Conservation (phyloP, 192 early-diverging fungal genomes). For the Chytriomyces sp. region DNA sequence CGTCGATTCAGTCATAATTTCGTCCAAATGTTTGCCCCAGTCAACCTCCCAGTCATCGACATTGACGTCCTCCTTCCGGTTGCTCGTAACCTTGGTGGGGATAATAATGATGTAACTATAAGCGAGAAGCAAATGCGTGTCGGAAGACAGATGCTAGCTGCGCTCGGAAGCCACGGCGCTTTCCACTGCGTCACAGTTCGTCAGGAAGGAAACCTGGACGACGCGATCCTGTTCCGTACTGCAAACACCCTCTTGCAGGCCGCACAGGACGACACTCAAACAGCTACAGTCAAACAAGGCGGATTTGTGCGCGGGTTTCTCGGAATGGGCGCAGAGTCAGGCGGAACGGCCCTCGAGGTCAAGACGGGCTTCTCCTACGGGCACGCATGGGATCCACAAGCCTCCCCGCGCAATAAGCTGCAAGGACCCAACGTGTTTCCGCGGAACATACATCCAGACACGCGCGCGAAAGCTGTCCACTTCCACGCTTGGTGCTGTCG, state of each 20-base stretch:
- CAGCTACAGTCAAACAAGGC: background rate
- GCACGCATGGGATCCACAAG: constrained; percentile 36
- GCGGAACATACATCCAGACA: background rate
- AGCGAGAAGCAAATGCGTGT: background rate
- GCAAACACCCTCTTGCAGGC: background rate
- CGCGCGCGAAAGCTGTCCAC: constrained; percentile 30
- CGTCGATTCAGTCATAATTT: background rate
- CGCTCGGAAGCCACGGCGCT: background rate
- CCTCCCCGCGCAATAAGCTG: constrained; percentile 43
- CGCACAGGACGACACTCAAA: background rate
- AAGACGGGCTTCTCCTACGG: constrained; percentile 68
- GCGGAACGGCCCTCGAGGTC: constrained; percentile 54
- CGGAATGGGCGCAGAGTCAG: constrained; percentile 43
- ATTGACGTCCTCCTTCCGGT: background rate
- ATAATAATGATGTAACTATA: background rate
- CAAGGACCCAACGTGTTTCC: constrained; percentile 60
- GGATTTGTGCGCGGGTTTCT: constrained; percentile 2
- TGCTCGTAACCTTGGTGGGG: background rate
- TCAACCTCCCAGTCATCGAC: background rate
- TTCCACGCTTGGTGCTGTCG: constrained; percentile 44
- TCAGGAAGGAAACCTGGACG: too few relatives aligned
- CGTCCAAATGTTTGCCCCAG: background rate
- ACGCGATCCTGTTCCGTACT: background rate
- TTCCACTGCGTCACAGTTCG: background rate
- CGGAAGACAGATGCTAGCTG: background rate